Evolutionary conservation across 176 grass and related monocot genomes (phyloP), one percentile per base, ranked within the genome.

Genomic region (Triticum monococcum): DNA sequence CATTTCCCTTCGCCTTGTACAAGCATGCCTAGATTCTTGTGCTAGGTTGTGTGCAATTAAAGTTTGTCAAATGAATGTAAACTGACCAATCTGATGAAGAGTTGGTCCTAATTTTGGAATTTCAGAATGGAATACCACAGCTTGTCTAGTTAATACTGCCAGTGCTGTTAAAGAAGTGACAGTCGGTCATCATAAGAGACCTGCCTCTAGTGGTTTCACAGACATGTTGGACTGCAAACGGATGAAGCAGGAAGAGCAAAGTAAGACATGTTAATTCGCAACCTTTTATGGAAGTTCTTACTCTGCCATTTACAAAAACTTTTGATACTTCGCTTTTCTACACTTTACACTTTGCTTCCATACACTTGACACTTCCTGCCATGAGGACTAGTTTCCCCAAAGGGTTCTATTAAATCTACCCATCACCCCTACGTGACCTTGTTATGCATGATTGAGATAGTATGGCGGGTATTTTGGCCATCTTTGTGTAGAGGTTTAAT

Each of bases 151-250:
- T 24, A 83, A 64, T 82, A 45, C 48, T 82, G 12, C 28, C 45
- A 57, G 56, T 72, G 72, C 73, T 64, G 54, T 25, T 28, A 65
- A 46, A 41, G 72, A 83, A 64, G 57, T 60, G 4, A 66, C 13
- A 18, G 54, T 57, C 7, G 79, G 83, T 28, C 73, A 82, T 72
- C 72, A 86, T 48, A 87, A 90, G 79, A 79, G 89, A 54, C 56
- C 72, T 41, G 64, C 84, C 40, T 83, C 73, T 8, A 23, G 1
- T 83, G 79, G 64, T 66, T 43, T 83, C 40, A 32, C 35, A 8
- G 73, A 73, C 41, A 45, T 16, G 40, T 57, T 79, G 28, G 79
- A 87, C 52, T 79, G 79, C 89, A 90, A 90, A 36, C 79, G 89
- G 31, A 36, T 33, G 38, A 86, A 86, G 65, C 79, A 87, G 38